Evolutionary conservation across 106 monocot genomes (phyloP).

Genomic region (Iris macrosiphon): DNA sequence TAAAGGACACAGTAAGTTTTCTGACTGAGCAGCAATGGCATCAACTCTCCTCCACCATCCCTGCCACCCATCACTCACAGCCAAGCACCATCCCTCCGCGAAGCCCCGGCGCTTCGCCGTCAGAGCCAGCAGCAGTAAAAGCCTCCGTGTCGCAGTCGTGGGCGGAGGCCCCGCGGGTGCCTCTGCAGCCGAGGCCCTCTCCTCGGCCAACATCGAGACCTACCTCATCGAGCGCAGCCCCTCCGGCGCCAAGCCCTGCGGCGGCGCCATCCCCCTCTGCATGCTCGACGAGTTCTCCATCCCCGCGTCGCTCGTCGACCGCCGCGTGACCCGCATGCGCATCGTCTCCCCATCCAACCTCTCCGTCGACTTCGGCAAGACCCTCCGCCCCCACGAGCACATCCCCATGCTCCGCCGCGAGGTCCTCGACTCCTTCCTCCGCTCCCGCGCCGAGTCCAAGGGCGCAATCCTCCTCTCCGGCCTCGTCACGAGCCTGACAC

Average conservation of each 20-base stretch:
- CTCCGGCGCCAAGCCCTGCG: constrained; percentile 77
- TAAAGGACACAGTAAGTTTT: no score
- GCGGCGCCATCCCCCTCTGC: constrained; percentile 89
- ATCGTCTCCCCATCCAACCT: constrained; percentile 83
- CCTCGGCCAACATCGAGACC: constrained; percentile 37
- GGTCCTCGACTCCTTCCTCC: constrained; percentile 87
- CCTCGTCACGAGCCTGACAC: constrained; percentile 47
- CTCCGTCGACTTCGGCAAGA: constrained; percentile 57
- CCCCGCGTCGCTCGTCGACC: constrained; percentile 59
- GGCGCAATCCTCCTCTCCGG: constrained; percentile 52
- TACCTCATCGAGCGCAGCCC: constrained; percentile 85
- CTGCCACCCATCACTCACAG: neutral
- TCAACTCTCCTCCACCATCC: neutral
- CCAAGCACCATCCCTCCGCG: neutral
- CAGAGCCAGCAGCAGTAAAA: neutral
- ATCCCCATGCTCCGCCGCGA: constrained; percentile 96
- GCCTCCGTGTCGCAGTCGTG: constrained; percentile 73
- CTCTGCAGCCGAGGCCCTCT: constrained; percentile 66
- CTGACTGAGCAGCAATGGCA: neutral
- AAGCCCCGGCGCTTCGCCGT: neutral
- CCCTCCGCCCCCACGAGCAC: constrained; percentile 46
- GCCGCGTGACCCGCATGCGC: constrained; percentile 71
- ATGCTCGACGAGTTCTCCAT: constrained; percentile 90
- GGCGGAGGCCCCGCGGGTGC: constrained; percentile 87
- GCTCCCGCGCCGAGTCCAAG: constrained; percentile 42